Evolutionary conservation across 768 basidiomycete species (phyloP).

Genomic region (Clitopilus hobsonii): DNA sequence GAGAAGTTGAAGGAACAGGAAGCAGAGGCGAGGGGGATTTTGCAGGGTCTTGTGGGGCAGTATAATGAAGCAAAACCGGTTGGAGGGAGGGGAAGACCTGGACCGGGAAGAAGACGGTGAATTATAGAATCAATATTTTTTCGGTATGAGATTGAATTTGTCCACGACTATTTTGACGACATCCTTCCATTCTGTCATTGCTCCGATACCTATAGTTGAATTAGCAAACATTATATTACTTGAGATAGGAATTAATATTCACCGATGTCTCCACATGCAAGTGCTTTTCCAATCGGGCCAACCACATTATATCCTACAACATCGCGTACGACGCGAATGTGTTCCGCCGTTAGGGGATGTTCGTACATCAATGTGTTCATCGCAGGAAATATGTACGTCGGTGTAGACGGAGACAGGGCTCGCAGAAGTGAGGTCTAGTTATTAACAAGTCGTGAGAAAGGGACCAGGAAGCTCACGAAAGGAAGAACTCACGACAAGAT

Average conservation of each 20-base stretch:
- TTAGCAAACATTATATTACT: neutral
- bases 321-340: constrained; percentile 70
- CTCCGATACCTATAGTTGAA: constrained; percentile 64
- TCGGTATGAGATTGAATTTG: constrained; percentile 4
- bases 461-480: neutral
- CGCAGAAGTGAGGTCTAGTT: constrained; percentile 74
- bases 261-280: constrained; percentile 95
- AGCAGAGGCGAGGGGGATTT: neutral
- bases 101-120: neutral
- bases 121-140: neutral
- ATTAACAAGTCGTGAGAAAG: neutral
- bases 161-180: constrained; percentile 73
- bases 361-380: constrained; percentile 99
- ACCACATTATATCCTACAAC: constrained; percentile 75
- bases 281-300: constrained; percentile 82
- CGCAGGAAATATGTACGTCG: constrained; percentile 90
- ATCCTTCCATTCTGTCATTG: constrained; percentile 96
- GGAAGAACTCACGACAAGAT: constrained; percentile 58
- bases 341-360: constrained; percentile 85
- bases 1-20: neutral
- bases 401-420: constrained; percentile 77
- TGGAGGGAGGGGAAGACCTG: neutral
- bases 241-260: constrained; percentile 14
- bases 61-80: neutral
- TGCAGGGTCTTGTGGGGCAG: neutral